phyloP scores from a whole-genome alignment of 805 yeast genomes.

The Hagleromyces aurorensis region DNA sequence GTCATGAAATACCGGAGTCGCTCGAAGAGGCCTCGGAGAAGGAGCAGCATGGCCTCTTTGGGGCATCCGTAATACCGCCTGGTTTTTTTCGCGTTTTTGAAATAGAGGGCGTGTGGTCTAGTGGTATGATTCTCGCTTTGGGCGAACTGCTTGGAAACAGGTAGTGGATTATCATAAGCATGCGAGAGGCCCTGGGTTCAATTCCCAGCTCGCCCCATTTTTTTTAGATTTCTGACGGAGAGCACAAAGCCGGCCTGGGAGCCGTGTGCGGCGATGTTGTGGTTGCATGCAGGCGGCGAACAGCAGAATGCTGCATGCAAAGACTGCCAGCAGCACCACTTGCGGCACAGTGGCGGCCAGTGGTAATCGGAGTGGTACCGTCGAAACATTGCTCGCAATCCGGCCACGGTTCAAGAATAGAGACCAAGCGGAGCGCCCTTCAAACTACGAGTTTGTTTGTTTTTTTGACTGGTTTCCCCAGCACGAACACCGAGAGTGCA shows the following conservation, averaged over 20 bases:
- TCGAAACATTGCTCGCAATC: too few species aligned
- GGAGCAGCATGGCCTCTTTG: too few species aligned
- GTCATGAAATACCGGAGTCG: too few species aligned
- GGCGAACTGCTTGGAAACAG: conserved; percentile 25
- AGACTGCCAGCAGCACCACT: too few species aligned
- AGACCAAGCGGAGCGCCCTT: too few species aligned
- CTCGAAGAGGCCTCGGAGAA: too few species aligned
- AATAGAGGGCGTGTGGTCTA: conserved; percentile 38
- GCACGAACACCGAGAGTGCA: too few species aligned
- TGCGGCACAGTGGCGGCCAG: too few species aligned
- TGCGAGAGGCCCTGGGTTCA: conserved; percentile 55
- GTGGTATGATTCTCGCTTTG: conserved; percentile 53
- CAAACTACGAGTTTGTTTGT: too few species aligned
- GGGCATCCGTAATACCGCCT: not conserved
- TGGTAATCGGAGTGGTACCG: too few species aligned
- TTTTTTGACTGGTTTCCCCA: too few species aligned
- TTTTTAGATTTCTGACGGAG: conserved; percentile 2
- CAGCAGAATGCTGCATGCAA: not conserved
- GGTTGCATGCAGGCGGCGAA: not conserved
- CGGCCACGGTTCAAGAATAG: too few species aligned
- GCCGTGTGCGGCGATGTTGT: conserved; percentile 1
- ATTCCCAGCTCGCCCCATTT: conserved; percentile 39
- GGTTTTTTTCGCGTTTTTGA: not conserved
- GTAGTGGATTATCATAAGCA: conserved; percentile 16
- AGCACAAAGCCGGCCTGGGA: not conserved